A percentile compares a stretch with the other conserved stretches of the same genome.
Evolutionary conservation across 768 basidiomycete genomes (phyloP).

Genomic region (Pleurotus salmoneostramineus): DNA sequence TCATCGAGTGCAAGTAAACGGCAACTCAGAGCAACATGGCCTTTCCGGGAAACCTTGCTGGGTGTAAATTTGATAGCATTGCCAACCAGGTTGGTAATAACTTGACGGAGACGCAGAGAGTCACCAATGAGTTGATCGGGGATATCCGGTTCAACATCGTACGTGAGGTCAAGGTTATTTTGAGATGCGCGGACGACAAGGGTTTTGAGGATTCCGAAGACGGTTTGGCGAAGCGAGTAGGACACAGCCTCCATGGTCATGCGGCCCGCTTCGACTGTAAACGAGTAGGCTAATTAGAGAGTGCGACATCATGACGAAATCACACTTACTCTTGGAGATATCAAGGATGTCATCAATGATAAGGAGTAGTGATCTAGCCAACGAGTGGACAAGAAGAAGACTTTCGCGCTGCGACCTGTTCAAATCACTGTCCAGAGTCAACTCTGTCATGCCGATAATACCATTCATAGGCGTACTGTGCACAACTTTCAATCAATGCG

Average conservation of each 20-base stretch:
- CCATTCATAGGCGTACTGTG: conserved; percentile 99
- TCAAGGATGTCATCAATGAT: conserved; percentile 99
- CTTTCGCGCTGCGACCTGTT: conserved; percentile 95
- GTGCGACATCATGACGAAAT: background rate
- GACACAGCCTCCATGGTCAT: conserved; percentile 99
- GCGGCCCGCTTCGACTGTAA: conserved; percentile 90
- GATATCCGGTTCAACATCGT: conserved; percentile 93
- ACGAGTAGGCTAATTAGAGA: conserved; percentile 10
- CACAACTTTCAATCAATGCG: conserved; percentile 6
- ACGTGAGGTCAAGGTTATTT: conserved; percentile 93
- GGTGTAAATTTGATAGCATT: conserved; percentile 99
- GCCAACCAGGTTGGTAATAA: conserved; percentile 92
- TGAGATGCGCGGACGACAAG: conserved; percentile 96
- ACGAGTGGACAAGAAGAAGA: conserved; percentile 88
- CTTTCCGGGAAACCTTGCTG: conserved; percentile 70
- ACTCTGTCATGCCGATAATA: conserved; percentile 99
- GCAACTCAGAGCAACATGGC: conserved; percentile 88
- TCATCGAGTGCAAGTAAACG: conserved; percentile 76
- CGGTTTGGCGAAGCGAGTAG: conserved; percentile 94
- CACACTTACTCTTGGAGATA: conserved; percentile 92
- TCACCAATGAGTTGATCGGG: conserved; percentile 98
- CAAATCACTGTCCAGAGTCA: conserved; percentile 94
- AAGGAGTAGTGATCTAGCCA: conserved; percentile 87
- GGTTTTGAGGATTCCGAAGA: conserved; percentile 97
- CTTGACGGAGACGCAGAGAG: conserved; percentile 89